phyloP scores from a whole-genome alignment of 441 rosid genomes.

The Gossypium lobatum region DNA sequence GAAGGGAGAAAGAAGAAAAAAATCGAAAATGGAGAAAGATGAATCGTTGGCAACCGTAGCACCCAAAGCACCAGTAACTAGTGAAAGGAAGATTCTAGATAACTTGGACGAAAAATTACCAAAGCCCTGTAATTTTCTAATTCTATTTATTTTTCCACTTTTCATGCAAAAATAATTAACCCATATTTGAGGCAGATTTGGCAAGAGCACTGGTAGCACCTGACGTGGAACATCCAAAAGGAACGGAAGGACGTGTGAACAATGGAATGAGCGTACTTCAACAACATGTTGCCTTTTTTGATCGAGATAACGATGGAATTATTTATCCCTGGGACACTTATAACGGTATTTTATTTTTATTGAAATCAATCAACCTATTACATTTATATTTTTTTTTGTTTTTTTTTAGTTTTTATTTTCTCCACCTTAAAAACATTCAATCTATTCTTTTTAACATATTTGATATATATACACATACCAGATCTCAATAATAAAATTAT shows the following conservation, averaged over 20 bases:
- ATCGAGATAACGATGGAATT: slow-evolving; percentile 56
- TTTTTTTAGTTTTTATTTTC: too few species aligned
- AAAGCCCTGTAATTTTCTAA: slow-evolving; percentile 49
- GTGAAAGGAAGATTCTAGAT: slow-evolving; percentile 40
- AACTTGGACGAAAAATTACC: slow-evolving; percentile 56
- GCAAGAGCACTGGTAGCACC: slow-evolving; percentile 70
- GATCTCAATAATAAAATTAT: too few species aligned
- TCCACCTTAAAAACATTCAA: too few species aligned
- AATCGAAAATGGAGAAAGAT: slow-evolving; percentile 10
- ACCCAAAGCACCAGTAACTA: slow-evolving; percentile 59
- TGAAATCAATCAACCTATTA: too few species aligned
- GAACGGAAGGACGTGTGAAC: slow-evolving; percentile 48
- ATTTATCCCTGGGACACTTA: slow-evolving; percentile 81
- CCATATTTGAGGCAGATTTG: slow-evolving; percentile 30
- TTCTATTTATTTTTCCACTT: neutral
- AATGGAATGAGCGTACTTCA: slow-evolving; percentile 65
- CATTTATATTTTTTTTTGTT: too few species aligned
- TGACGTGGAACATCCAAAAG: slow-evolving; percentile 54
- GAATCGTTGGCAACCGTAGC: slow-evolving; percentile 58
- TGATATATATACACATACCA: too few species aligned
- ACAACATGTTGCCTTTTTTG: slow-evolving; percentile 78
- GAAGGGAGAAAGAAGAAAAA: neutral
- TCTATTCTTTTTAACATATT: too few species aligned
- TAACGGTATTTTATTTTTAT: slow-evolving; percentile 27
- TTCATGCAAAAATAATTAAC: too few species aligned